phyloP scores from a whole-genome alignment of 2,329 filamentous ascomycete genomes.

The Verticillium longisporum region DNA sequence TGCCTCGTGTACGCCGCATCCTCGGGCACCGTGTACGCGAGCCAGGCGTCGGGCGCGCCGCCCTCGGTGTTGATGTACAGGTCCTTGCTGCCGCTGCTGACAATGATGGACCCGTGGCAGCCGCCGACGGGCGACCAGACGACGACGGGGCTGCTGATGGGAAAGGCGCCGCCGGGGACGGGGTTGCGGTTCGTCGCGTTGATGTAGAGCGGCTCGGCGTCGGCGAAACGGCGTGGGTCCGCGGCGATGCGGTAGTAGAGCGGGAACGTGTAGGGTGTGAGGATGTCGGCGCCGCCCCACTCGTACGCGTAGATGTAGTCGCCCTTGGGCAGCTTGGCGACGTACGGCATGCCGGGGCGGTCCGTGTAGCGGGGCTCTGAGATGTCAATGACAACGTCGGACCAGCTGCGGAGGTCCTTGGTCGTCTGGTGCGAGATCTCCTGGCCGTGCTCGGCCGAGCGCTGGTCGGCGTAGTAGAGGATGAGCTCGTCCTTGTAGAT shows the following conservation, averaged over 20 bases:
- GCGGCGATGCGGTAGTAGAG: conserved; percentile 37
- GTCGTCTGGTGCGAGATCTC: conserved; percentile 61
- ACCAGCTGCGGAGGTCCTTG: conserved; percentile 54
- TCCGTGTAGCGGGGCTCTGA: conserved; percentile 54
- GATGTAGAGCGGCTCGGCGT: conserved; percentile 22
- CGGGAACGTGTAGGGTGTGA: conserved; percentile 28
- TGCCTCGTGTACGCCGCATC: conserved; percentile 29
- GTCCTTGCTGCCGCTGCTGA: conserved; percentile 28
- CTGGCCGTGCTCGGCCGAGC: conserved; percentile 58
- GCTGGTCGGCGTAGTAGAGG: conserved; percentile 66
- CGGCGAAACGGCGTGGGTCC: conserved; percentile 28
- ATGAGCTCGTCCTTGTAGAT: conserved; percentile 53
- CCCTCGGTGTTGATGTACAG: conserved; percentile 35
- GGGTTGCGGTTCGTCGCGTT: conserved; percentile 17
- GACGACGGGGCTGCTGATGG: conserved; percentile 34
- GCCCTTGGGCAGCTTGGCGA: neutral
- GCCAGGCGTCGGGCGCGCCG: conserved; percentile 29
- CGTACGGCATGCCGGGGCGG: conserved; percentile 34
- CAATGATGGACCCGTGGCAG: conserved; percentile 36
- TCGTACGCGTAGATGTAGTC: conserved; percentile 4
- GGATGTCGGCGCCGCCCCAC: conserved; percentile 35
- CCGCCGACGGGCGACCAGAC: conserved; percentile 36
- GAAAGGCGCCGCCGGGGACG: conserved; percentile 17
- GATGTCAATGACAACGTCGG: conserved; percentile 49
- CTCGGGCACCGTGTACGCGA: conserved; percentile 25